A percentile compares a stretch with the other conserved stretches of the same genome.
phyloP scores from a whole-genome alignment of 306 rosid species.

The Arachis stenosperma region DNA sequence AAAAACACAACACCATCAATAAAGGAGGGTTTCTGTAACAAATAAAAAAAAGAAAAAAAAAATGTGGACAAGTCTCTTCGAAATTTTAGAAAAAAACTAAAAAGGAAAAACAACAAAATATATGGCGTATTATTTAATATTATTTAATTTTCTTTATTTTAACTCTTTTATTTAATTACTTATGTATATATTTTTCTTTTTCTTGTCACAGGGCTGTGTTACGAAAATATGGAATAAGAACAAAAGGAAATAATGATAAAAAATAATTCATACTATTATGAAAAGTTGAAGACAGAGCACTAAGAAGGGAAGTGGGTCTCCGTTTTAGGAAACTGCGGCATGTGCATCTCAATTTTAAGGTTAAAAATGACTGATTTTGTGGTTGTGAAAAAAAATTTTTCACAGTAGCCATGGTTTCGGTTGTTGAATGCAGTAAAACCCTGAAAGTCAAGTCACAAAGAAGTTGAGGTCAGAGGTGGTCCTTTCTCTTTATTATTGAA shows the following conservation, averaged over 20 bases:
- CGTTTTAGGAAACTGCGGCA: conserved; percentile 38
- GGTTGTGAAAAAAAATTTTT: conserved; percentile 28
- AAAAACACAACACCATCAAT: conserved; percentile 60
- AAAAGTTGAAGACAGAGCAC: conserved; percentile 37
- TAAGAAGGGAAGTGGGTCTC: conserved; percentile 42
- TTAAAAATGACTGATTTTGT: conserved; percentile 46
- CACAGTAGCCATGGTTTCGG: conserved; percentile 22
- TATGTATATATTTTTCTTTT: conserved; percentile 11
- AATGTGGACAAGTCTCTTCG: conserved; percentile 48
- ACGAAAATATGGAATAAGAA: neutral
- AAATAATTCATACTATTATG: neutral
- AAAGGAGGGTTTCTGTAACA: conserved; percentile 51
- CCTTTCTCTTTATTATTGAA: neutral
- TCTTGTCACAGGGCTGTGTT: conserved; percentile 35
- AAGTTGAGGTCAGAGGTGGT: neutral
- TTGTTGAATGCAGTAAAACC: too few species aligned
- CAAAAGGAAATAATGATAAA: conserved; percentile 2
- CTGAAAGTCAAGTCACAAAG: neutral
- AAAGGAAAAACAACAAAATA: conserved; percentile 39
- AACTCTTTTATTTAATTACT: neutral
- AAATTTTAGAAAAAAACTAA: conserved; percentile 43
- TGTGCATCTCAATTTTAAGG: conserved; percentile 40
- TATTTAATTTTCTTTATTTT: conserved; percentile 26
- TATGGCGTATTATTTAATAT: conserved; percentile 35
- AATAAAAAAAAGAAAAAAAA: conserved; percentile 33